Base-by-base conservation (phyloP, 179 eudicot species). In the Beta corolliflora region DNA sequence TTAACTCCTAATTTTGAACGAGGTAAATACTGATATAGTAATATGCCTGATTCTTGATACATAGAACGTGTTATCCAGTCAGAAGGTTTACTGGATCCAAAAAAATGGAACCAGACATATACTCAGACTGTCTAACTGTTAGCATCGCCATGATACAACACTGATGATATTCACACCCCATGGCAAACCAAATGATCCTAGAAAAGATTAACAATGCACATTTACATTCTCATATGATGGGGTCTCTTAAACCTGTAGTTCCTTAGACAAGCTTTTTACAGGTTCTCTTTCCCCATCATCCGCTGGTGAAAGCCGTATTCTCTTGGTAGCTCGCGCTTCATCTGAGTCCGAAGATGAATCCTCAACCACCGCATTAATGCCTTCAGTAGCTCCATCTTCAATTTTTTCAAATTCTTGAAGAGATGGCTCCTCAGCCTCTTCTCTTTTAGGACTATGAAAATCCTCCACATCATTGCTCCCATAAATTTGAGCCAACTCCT, bases 261-360 rank as follows among this genome's bases (percentile, higher is more conserved):
- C 72, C n/a, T 50, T 25, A 13, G 77, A 61, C 64, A 61, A 56
- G 60, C 66, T 84, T 66, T 59, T 52, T 68, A 25, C 66, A 55
- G 45, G 46, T 59, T 18, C 54, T 59, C 71, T 65, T 58, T 56
- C 79, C 3, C 71, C 83, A 50, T 77, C 81, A 66, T 52, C 25
- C 36, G 81, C 46, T 56, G 85, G 79, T 80, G 88, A n/a, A 79
- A 85, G 82, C 76, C 80, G 83, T 21, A 85, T 18, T 71, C 88
- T 88, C 83, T 92, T 91, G 18, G 89, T 66, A 45, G 80, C 83
- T n/a, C 29, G 85, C 61, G 63, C 80, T 72, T 25, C 81, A 50
- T 81, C 91, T 11, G 86, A 80, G 63, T 91, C 86, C 8, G 83
- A 61, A 41, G 81, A 72, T 55, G 86, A 86, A 84, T 76, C 82